Evolutionary conservation across 2,329 filamentous ascomycete species (phyloP).

Genomic region (Cladosporium sp.): DNA sequence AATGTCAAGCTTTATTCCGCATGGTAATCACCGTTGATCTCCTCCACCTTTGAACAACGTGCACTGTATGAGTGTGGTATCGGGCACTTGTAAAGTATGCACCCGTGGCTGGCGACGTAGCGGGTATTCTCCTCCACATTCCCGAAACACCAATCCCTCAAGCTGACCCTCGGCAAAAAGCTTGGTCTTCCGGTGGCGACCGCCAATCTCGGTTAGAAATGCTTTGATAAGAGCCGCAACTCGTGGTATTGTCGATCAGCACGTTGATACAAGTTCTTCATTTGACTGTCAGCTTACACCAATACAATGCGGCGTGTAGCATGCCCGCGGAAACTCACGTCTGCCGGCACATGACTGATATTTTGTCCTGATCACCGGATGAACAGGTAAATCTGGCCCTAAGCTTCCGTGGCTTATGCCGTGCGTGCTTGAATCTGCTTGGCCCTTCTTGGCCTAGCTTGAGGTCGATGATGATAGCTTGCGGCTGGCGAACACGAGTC

Average conservation of each 20-base stretch:
- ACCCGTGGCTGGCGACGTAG: neutral
- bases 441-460: slow-evolving; percentile 1
- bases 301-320: neutral
- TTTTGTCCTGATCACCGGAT: neutral
- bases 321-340: neutral
- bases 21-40: neutral
- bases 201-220: slow-evolving; percentile 2
- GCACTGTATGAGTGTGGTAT: neutral
- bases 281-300: neutral
- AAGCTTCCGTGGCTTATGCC: neutral
- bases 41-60: neutral
- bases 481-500: neutral
- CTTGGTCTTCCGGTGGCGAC: neutral
- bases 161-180: slow-evolving; percentile 2
- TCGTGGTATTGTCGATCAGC: neutral
- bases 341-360: neutral
- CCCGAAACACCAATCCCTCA: neutral
- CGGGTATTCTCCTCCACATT: slow-evolving; percentile 1
- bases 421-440: neutral
- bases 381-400: neutral
- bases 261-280: neutral
- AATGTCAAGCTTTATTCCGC: neutral
- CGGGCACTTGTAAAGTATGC: slow-evolving; percentile 2
- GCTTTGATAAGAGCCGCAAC: neutral
- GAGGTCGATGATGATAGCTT: neutral